Conservation (phyloP, 164 flowering plant species). For the Annona squamosa region DNA sequence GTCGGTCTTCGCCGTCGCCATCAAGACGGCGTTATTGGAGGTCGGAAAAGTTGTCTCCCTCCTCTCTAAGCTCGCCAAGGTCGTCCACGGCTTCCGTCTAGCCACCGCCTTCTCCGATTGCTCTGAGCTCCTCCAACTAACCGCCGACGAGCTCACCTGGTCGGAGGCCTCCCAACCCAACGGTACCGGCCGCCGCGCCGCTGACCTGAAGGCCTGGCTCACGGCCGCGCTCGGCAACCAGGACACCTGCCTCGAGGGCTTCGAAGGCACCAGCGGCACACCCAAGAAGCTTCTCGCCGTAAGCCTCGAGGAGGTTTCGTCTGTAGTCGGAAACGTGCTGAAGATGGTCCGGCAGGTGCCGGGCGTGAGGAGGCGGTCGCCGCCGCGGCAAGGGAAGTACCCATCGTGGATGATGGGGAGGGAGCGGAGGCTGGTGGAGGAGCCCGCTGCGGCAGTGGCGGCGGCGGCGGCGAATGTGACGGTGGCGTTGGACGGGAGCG, state of each 20-base stretch:
- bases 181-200: slow-evolving; percentile 43
- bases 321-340: slow-evolving; percentile 42
- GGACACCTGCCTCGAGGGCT: slow-evolving; percentile 81
- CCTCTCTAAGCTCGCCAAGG: slow-evolving; percentile 32
- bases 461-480: slow-evolving; percentile 28
- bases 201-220: slow-evolving; percentile 65
- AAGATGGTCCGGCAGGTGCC: slow-evolving; percentile 27
- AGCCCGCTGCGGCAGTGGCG: slow-evolving; percentile 12
- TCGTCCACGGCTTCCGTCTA: slow-evolving; percentile 43
- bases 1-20: slow-evolving; percentile 31
- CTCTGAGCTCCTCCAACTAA: slow-evolving; percentile 69
- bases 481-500: slow-evolving; percentile 76
- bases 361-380: neutral
- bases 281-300: slow-evolving; percentile 36
- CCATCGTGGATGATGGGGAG: slow-evolving; percentile 50
- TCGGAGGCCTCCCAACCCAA: slow-evolving; percentile 33
- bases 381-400: slow-evolving; percentile 11
- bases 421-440: slow-evolving; percentile 49
- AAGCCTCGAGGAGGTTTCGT: slow-evolving; percentile 29
- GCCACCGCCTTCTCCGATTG: slow-evolving; percentile 69
- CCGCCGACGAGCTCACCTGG: slow-evolving; percentile 53
- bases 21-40: slow-evolving; percentile 33
- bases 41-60: slow-evolving; percentile 30
- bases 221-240: slow-evolving; percentile 71
- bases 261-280: slow-evolving; percentile 56